Evolutionary conservation across 2,329 filamentous ascomycete genomes (phyloP), one percentile per base, ranked within the genome.

Genomic region (Exophiala alcalophila): DNA sequence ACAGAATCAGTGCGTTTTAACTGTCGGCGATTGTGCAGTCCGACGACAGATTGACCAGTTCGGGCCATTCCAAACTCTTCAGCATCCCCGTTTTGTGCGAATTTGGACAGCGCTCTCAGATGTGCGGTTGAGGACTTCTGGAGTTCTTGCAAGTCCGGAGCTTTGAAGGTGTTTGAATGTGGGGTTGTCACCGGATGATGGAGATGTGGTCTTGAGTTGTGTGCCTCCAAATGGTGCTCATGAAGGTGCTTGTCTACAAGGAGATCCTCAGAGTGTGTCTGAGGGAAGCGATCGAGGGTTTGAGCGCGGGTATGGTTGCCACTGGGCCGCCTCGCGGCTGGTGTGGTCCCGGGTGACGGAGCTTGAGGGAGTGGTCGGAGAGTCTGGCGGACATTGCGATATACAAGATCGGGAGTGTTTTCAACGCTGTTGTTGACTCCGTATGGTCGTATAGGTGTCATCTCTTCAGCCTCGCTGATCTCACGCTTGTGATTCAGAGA

Each of bases 71-170:
- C 77, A 56, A 97, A 90, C 28, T 94, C 88, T 23, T 91, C 86
- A 1, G 80, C 78, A 7, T 82, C 80, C 3, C 79, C 83, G 31
- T 81, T 80, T 57, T 91, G 79, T 1, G 88, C 86, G 53, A 94
- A 78, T 57, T 82, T 84, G 5, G 91, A 95, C 25, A 97, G 72
- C 0, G 88, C 90, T 29, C 90, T 83, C 15, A 98, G 76, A 63
- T 98, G 87, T 44, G 84, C 83, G 2, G 92, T 97, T 0, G 91
- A 86, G 0, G 92, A 97, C 56, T 86, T 86, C 44, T 91, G 84
- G 12, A 98, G 73, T 23, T 80, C 83, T 61, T 89, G 79, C 8
- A 97, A 73, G 52, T 96, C 89, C 2, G 86, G 83, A 0, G 78
- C 73, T 5, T 73, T 76, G 11, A 89, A 64, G 3, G 75, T 69